A percentile compares a stretch with the other conserved stretches of the same genome.
These are phyloP conservation scores for Penicillium expansum DNA, from an alignment of 2,329 filamentous ascomycete genomes.

Conservation along the genomic window DNA sequence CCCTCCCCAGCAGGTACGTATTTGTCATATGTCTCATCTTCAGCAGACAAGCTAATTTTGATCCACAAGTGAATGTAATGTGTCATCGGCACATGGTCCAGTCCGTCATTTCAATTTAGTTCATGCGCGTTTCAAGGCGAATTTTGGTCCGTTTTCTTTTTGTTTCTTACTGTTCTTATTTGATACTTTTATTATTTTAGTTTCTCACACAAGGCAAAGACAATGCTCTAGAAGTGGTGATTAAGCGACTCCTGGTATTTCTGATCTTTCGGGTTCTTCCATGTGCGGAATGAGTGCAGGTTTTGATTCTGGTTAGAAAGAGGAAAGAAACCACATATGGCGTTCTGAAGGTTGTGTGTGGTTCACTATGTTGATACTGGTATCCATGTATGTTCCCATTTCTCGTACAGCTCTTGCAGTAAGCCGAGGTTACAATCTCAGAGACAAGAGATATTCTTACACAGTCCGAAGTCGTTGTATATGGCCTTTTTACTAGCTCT, in stretches of 20 bases:
- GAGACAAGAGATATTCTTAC: background rate
- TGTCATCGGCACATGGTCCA: background rate
- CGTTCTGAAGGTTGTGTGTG: background rate
- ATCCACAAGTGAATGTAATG: constrained; percentile 9
- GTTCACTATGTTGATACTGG: background rate
- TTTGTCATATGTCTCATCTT: background rate
- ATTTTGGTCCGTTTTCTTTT: constrained; percentile 13
- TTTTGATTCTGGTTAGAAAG: background rate
- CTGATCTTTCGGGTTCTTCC: background rate
- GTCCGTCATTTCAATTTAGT: constrained; percentile 9
- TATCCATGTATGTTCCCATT: background rate
- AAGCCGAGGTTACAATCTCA: background rate
- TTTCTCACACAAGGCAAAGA: constrained; percentile 4
- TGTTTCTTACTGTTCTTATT: background rate
- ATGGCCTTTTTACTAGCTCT: background rate
- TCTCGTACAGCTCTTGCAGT: background rate
- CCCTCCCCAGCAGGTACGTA: constrained; percentile 74
- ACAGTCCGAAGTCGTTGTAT: background rate
- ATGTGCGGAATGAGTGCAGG: background rate
- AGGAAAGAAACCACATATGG: background rate
- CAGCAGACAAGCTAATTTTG: background rate
- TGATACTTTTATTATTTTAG: background rate
- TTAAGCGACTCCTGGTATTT: background rate
- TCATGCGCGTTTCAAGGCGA: constrained; percentile 17
- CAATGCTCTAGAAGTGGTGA: constrained; percentile 10